These are phyloP conservation scores for Parastagonospora nodorum DNA, from an alignment of 2,329 filamentous ascomycete species.

Conservation along the genomic window DNA sequence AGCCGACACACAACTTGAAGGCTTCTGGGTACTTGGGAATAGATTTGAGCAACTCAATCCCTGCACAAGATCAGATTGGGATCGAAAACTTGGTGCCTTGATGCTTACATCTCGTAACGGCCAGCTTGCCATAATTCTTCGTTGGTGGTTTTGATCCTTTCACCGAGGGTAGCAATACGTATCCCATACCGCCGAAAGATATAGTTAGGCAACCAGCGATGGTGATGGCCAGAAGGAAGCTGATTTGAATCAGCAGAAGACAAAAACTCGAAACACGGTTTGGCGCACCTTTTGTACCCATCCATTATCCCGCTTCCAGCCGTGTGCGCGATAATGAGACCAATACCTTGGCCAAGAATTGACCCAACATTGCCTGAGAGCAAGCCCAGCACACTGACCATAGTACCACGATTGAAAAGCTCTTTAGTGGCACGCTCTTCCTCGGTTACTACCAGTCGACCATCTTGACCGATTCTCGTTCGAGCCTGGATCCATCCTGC, in stretches of 20 bases:
- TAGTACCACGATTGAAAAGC: conserved; percentile 5
- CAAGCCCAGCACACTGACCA: conserved; percentile 7
- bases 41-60: conserved; percentile 15
- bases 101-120: conserved; percentile 1
- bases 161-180: conserved; percentile 3
- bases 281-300: conserved; percentile 5
- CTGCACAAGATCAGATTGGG: background rate
- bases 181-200: conserved; percentile 3
- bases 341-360: conserved; percentile 5
- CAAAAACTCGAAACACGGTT: background rate
- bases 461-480: conserved; percentile 4
- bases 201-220: conserved; percentile 5
- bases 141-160: conserved; percentile 6
- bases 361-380: conserved; percentile 3
- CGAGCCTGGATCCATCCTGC: conserved; percentile 11
- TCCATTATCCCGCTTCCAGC: conserved; percentile 2
- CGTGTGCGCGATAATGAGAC: conserved; percentile 5
- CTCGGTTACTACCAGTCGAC: conserved; percentile 7
- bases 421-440: conserved; percentile 7
- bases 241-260: background rate
- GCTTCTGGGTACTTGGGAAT: conserved; percentile 18
- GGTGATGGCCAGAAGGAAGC: conserved; percentile 8
- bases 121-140: conserved; percentile 2
- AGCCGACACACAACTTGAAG: conserved; percentile 24
- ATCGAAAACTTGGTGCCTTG: no score